Conservation (phyloP, 2,329 filamentous ascomycete genomes). For the Cladosporium sp. region DNA sequence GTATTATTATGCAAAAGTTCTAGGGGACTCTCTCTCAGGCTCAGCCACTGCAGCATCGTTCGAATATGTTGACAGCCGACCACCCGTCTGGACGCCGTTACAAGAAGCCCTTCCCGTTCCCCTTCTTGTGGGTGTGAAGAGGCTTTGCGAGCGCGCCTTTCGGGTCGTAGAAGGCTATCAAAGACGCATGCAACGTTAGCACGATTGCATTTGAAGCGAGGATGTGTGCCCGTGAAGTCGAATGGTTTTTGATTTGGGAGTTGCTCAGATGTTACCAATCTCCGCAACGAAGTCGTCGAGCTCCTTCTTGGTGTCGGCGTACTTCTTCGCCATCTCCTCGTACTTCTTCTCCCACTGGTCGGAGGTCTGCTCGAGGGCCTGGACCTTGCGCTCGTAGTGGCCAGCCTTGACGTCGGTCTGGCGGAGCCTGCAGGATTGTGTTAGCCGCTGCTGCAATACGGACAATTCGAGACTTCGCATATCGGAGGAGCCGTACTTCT, state of each 20-base stretch:
- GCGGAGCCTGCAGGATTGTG: slow-evolving; percentile 64
- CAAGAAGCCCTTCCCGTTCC: slow-evolving; percentile 6
- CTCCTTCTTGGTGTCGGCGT: slow-evolving; percentile 76
- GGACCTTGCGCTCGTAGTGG: slow-evolving; percentile 98
- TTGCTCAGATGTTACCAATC: slow-evolving; percentile 82
- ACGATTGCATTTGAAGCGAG: slow-evolving; percentile 7
- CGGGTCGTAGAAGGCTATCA: slow-evolving; percentile 11
- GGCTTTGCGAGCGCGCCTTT: neutral
- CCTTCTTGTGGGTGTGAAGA: neutral
- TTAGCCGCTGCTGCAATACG: neutral
- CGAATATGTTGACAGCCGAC: neutral
- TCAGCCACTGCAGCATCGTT: neutral
- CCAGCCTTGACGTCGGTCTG: slow-evolving; percentile 99
- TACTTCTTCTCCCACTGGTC: slow-evolving; percentile 97
- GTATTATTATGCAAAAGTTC: slow-evolving; percentile 7
- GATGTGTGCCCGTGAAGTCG: slow-evolving; percentile 5
- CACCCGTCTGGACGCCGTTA: slow-evolving; percentile 2
- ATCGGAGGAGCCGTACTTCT: slow-evolving; percentile 66
- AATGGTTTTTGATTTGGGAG: neutral
- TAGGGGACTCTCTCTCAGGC: slow-evolving; percentile 2
- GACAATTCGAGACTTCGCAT: slow-evolving; percentile 7
- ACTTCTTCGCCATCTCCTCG: slow-evolving; percentile 94
- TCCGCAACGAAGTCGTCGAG: slow-evolving; percentile 84
- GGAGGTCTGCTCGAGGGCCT: slow-evolving; percentile 84
- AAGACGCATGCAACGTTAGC: slow-evolving; percentile 8